These are phyloP conservation scores for Plasmodium sp. DNA, from an alignment of 169 alveolate genomes.

Conservation along the genomic window DNA sequence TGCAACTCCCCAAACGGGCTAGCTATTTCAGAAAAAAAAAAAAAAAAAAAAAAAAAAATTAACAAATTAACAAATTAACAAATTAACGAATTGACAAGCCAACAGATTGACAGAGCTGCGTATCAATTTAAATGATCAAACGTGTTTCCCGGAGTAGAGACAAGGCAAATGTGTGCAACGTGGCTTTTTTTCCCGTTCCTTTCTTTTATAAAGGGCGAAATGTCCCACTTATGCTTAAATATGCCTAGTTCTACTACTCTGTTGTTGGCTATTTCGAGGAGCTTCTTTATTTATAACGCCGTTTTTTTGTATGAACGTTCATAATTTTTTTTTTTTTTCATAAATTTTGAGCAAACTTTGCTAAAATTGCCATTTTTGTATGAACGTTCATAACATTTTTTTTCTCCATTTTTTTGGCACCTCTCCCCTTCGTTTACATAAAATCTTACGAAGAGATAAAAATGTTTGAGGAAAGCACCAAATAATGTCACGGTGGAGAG, in stretches of 20 bases:
- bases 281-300: background rate
- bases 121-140: background rate
- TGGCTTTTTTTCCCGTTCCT: background rate
- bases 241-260: background rate
- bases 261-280: background rate
- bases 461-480: background rate
- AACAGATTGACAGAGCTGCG: background rate
- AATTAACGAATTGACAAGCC: background rate
- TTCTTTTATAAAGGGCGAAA: background rate
- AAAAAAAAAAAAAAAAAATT: background rate
- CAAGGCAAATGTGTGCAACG: background rate
- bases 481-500: background rate
- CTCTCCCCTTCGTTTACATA: background rate
- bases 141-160: background rate
- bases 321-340: background rate
- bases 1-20: background rate
- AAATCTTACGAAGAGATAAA: background rate
- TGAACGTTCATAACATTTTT: background rate
- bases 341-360: background rate
- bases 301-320: conserved; percentile 4
- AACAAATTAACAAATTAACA: background rate
- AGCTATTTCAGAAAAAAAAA: background rate
- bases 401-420: background rate
- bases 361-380: background rate
- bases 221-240: background rate